Evolutionary conservation across 305 asterid genomes (phyloP).

Genomic region (Fraxinus velutina): DNA sequence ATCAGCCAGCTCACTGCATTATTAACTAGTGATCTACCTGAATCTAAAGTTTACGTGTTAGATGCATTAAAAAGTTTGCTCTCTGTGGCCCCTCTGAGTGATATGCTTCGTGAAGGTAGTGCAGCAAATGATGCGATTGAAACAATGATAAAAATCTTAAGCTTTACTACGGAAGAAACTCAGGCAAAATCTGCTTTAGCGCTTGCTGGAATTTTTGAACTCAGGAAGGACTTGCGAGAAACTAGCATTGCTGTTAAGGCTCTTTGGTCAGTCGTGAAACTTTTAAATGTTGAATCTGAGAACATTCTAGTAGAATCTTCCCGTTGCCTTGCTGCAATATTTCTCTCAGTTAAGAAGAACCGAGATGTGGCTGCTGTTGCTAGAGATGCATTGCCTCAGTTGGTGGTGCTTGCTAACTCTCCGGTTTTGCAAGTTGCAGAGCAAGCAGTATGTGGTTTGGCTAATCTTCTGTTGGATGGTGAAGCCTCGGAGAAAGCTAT

Average conservation of each 20-base stretch:
- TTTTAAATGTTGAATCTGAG: slow-evolving; percentile 67
- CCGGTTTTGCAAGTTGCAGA: slow-evolving; percentile 72
- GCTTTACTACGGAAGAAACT: slow-evolving; percentile 86
- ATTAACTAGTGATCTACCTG: slow-evolving; percentile 88
- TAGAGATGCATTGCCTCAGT: slow-evolving; percentile 61
- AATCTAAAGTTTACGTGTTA: slow-evolving; percentile 86
- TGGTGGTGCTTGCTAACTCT: slow-evolving; percentile 77
- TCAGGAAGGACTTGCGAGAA: slow-evolving; percentile 93
- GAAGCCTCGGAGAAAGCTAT: slow-evolving; percentile 72
- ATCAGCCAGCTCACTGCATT: slow-evolving; percentile 97
- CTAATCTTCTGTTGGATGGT: slow-evolving; percentile 82
- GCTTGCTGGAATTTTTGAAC: slow-evolving; percentile 78
- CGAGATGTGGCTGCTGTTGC: slow-evolving; percentile 81
- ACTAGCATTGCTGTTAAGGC: slow-evolving; percentile 65
- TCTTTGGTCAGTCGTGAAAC: slow-evolving; percentile 62
- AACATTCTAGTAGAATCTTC: slow-evolving; percentile 63
- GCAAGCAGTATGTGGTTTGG: slow-evolving; percentile 94
- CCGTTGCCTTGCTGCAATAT: slow-evolving; percentile 83
- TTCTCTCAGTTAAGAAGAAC: slow-evolving; percentile 83
- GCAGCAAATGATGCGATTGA: slow-evolving; percentile 97
- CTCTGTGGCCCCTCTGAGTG: slow-evolving; percentile 76
- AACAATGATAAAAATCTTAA: slow-evolving; percentile 82
- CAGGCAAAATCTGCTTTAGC: slow-evolving; percentile 89
- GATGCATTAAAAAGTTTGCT: slow-evolving; percentile 92
- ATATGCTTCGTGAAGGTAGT: slow-evolving; percentile 92